phyloP scores from a whole-genome alignment of 1,284 basidiomycete species.

The Ceratorhiza oryzae-sativae region DNA sequence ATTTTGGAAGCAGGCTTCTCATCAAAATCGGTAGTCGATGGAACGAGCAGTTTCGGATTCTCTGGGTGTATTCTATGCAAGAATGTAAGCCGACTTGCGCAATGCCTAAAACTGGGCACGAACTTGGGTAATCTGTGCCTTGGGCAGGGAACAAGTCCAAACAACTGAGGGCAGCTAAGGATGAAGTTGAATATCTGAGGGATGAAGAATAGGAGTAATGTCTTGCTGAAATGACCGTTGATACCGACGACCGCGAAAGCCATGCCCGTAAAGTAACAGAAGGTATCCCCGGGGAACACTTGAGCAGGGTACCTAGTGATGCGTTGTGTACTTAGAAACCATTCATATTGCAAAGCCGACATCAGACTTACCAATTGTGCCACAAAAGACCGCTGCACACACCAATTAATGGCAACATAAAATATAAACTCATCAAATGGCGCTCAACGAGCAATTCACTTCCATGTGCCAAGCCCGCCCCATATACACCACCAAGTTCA shows the following conservation, averaged over 20 bases:
- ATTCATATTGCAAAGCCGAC: conserved; percentile 43
- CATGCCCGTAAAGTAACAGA: conserved; percentile 98
- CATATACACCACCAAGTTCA: conserved; percentile 77
- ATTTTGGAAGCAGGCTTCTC: conserved; percentile 56
- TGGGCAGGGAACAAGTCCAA: conserved; percentile 92
- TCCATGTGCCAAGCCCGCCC: conserved; percentile 83
- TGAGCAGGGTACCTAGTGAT: conserved; percentile 88
- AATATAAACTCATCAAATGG: conserved; percentile 94
- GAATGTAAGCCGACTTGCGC: conserved; percentile 13
- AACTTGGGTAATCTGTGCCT: conserved; percentile 91
- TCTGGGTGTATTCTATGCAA: conserved; percentile 69
- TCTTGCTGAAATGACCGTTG: conserved; percentile 97
- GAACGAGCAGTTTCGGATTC: conserved; percentile 71
- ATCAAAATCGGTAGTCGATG: conserved; percentile 70
- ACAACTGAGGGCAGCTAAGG: conserved; percentile 93
- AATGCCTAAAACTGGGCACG: conserved; percentile 44
- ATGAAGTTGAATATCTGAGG: conserved; percentile 99
- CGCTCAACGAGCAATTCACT: conserved; percentile 87
- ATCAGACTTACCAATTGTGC: conserved; percentile 85
- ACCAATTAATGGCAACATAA: conserved; percentile 93
- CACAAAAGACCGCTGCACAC: conserved; percentile 89
- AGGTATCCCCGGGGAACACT: conserved; percentile 95
- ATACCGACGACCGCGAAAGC: conserved; percentile 96
- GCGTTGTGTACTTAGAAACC: conserved; percentile 38
- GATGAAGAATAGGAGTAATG: conserved; percentile 93